Conservation (phyloP, 2,329 filamentous ascomycete species). For the Fusarium sp. region DNA sequence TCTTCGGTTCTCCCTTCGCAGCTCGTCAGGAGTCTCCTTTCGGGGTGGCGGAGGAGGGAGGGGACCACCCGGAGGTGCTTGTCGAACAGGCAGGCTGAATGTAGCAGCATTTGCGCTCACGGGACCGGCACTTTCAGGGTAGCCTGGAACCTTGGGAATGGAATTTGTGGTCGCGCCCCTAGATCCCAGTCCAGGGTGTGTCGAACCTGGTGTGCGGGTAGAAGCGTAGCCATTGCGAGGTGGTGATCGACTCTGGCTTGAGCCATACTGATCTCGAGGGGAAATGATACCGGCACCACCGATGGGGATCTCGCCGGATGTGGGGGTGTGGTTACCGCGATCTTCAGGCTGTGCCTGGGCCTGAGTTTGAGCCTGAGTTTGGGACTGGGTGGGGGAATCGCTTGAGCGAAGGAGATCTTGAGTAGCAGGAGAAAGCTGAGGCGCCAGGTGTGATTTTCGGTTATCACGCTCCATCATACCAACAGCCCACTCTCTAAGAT, state of each 20-base stretch:
- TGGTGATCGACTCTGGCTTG: conserved; percentile 62
- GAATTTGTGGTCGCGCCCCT: conserved; percentile 64
- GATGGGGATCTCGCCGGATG: conserved; percentile 78
- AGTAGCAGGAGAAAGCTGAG: conserved; percentile 80
- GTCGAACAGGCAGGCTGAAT: conserved; percentile 73
- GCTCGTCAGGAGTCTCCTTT: conserved; percentile 66
- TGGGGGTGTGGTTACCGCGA: conserved; percentile 68
- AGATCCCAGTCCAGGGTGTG: conserved; percentile 64
- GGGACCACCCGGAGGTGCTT: conserved; percentile 67
- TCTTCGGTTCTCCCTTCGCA: conserved; percentile 62
- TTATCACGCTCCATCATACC: conserved; percentile 95
- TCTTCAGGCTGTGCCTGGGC: conserved; percentile 54
- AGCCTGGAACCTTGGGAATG: conserved; percentile 59
- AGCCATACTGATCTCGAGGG: conserved; percentile 61
- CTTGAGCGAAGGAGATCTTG: conserved; percentile 76
- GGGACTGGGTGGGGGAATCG: conserved; percentile 65
- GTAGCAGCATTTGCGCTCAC: conserved; percentile 60
- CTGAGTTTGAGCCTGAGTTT: conserved; percentile 55
- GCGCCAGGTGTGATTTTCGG: conserved; percentile 91
- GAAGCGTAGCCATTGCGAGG: conserved; percentile 61
- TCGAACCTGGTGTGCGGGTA: conserved; percentile 54
- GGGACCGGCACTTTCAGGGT: conserved; percentile 53
- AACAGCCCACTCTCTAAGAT: conserved; percentile 92
- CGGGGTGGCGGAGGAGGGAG: conserved; percentile 70
- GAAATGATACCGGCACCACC: conserved; percentile 66